phyloP scores from a whole-genome alignment of 192 early-diverging fungal species.

The Podila epicladia region DNA sequence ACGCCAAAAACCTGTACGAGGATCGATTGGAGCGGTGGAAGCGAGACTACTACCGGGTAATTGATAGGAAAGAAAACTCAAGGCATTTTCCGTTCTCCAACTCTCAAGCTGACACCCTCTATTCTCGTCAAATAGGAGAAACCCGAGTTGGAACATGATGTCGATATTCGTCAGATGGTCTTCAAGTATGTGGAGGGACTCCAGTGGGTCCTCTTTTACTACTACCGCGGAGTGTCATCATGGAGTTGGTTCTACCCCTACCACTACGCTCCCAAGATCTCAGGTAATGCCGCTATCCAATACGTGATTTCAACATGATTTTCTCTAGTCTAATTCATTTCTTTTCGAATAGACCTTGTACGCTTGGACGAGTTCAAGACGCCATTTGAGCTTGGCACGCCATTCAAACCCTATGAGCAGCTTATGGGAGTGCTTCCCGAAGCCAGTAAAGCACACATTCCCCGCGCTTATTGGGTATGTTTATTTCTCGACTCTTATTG shows the following conservation, averaged over 20 bases:
- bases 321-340: not conserved
- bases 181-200: slow-evolving; percentile 90
- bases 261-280: slow-evolving; percentile 96
- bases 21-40: slow-evolving; percentile 74
- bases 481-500: not conserved
- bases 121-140: slow-evolving; percentile 33
- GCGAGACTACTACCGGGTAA: slow-evolving; percentile 63
- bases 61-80: slow-evolving; percentile 20
- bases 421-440: slow-evolving; percentile 98
- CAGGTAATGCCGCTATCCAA: slow-evolving; percentile 56
- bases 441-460: slow-evolving; percentile 84
- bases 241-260: slow-evolving; percentile 99
- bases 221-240: slow-evolving; percentile 94
- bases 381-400: slow-evolving; percentile 83
- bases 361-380: slow-evolving; percentile 66
- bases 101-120: not conserved
- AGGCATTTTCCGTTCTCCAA: not conserved
- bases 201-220: slow-evolving; percentile 98
- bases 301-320: slow-evolving; percentile 20
- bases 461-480: slow-evolving; percentile 71
- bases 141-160: slow-evolving; percentile 51
- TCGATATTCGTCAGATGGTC: slow-evolving; percentile 67
- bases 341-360: slow-evolving; percentile 52
- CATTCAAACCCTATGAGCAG: slow-evolving; percentile 97
- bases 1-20: slow-evolving; percentile 83